Evolutionary conservation across 352 stramenopile species (phyloP).

Genomic region (Globisporangium recalcitrans): DNA sequence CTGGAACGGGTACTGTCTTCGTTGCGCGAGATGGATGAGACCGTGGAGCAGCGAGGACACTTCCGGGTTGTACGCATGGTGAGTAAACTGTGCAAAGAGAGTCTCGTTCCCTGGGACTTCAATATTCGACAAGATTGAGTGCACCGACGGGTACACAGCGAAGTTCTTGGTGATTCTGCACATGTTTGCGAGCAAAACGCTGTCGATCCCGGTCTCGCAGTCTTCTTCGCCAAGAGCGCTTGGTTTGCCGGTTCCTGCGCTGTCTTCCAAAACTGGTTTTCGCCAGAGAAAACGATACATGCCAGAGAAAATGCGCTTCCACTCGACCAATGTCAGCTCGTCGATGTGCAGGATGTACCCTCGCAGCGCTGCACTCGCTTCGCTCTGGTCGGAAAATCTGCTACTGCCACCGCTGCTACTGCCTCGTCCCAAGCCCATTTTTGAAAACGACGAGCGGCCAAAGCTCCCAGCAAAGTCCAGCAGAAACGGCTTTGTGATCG

Average conservation of each 20-base stretch:
- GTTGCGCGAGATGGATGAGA: slow-evolving; percentile 57
- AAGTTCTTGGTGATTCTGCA: slow-evolving; percentile 68
- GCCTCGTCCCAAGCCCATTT: slow-evolving; percentile 6
- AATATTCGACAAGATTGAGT: slow-evolving; percentile 44
- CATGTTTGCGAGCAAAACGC: slow-evolving; percentile 60
- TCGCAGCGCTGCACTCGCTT: slow-evolving; percentile 32
- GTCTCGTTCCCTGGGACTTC: slow-evolving; percentile 30
- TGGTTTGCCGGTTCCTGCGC: not conserved
- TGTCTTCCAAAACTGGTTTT: not conserved
- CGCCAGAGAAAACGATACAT: slow-evolving; percentile 54
- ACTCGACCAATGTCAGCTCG: slow-evolving; percentile 56
- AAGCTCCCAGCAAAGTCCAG: slow-evolving; percentile 15
- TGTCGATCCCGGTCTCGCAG: slow-evolving; percentile 35
- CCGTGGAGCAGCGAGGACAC: slow-evolving; percentile 57
- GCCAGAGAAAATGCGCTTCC: slow-evolving; percentile 65
- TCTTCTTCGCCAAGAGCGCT: slow-evolving; percentile 12
- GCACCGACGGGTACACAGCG: slow-evolving; percentile 56
- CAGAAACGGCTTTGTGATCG: slow-evolving; percentile 12
- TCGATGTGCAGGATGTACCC: slow-evolving; percentile 62
- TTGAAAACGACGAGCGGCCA: slow-evolving; percentile 4
- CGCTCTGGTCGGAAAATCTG: slow-evolving; percentile 31
- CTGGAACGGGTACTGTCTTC: slow-evolving; percentile 33
- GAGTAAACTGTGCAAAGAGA: slow-evolving; percentile 39
- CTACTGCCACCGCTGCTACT: slow-evolving; percentile 26
- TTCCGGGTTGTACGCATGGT: slow-evolving; percentile 59